Conservation (phyloP, 352 stramenopile genomes). For the Blastocystis sp. region DNA sequence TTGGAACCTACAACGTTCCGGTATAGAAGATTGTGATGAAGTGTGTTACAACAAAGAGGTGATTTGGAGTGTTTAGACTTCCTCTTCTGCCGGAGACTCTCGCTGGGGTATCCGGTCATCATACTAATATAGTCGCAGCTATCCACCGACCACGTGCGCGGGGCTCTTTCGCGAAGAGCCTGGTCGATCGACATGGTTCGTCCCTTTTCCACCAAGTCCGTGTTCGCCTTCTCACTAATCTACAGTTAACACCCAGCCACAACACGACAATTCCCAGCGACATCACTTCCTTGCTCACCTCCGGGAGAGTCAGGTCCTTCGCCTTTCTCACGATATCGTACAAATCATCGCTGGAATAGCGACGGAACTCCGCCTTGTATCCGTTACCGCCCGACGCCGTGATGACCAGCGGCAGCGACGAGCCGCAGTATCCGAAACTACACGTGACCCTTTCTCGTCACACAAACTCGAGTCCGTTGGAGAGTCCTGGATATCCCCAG, state of each 20-base stretch:
- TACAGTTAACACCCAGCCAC: not conserved
- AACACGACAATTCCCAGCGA: not conserved
- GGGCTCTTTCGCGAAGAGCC: not conserved
- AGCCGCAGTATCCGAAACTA: constrained; percentile 30
- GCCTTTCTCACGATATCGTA: not conserved
- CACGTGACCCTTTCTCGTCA: too few relatives aligned
- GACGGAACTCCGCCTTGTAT: not conserved
- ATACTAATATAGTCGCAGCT: constrained; percentile 51
- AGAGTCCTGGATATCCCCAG: constrained; percentile 16
- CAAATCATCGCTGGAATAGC: constrained; percentile 37
- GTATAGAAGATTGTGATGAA: not conserved
- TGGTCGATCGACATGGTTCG: constrained; percentile 55
- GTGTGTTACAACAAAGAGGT: not conserved
- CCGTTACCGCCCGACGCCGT: not conserved
- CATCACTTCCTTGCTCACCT: not conserved
- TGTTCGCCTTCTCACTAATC: constrained; percentile 15
- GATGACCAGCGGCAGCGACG: constrained; percentile 20
- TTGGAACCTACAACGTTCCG: not conserved
- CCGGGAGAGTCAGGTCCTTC: not conserved
- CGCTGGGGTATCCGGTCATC: not conserved
- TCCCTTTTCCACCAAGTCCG: constrained; percentile 53
- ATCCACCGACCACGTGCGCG: constrained; percentile 43
- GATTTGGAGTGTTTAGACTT: not conserved
- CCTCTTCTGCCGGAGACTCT: not conserved
- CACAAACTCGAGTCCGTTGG: not conserved